Conservation (phyloP, 1,284 basidiomycete genomes). For the Malassezia brasiliensis region DNA sequence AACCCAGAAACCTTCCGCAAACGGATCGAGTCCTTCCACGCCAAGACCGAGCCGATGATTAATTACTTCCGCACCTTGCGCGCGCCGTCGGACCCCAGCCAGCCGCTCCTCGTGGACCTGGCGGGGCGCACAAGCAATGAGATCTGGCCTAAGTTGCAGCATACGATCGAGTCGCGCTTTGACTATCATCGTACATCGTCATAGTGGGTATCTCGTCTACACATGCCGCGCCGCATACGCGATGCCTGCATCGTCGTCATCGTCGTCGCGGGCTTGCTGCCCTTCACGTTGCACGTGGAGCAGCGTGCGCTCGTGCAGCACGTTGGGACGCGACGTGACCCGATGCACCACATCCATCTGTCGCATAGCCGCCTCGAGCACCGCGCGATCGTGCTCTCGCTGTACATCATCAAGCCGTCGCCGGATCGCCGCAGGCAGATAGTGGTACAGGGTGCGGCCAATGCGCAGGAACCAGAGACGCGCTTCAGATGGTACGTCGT, state of each 20-base stretch:
- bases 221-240: background rate
- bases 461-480: no score
- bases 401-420: background rate
- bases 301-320: background rate
- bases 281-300: background rate
- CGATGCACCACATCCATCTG: background rate
- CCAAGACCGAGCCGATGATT: constrained; percentile 75
- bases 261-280: background rate
- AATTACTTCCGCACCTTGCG: constrained; percentile 49
- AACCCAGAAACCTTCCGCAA: constrained; percentile 76
- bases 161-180: background rate
- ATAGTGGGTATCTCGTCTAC: background rate
- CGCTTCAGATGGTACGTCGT: no score
- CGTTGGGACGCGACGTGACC: background rate
- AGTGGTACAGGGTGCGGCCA: background rate
- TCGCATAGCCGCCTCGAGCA: background rate
- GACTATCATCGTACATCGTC: background rate
- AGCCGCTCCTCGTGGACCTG: constrained; percentile 57
- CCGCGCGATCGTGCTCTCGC: background rate
- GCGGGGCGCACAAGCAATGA: constrained; percentile 76
- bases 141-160: constrained; percentile 75
- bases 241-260: background rate
- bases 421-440: background rate
- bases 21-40: constrained; percentile 70
- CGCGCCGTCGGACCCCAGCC: constrained; percentile 11